These are phyloP conservation scores for Cyberlindnera japonica DNA, from an alignment of 805 yeast genomes.

Conservation along the genomic window DNA sequence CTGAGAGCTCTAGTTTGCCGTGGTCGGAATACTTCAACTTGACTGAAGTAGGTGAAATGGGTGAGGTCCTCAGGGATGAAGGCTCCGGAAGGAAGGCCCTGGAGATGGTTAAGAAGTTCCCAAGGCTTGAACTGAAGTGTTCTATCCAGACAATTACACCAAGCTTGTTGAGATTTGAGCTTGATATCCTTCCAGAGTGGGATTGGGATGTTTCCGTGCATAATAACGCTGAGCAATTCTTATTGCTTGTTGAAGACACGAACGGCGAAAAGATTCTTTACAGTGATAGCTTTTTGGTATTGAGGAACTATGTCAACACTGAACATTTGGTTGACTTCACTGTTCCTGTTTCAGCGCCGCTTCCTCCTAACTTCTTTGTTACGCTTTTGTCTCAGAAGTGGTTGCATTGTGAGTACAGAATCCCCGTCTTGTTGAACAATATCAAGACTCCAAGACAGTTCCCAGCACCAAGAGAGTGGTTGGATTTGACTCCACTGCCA, in stretches of 20 bases:
- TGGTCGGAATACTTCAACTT: slow-evolving; percentile 75
- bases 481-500: slow-evolving; percentile 49
- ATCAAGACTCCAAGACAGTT: slow-evolving; percentile 59
- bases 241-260: slow-evolving; percentile 74
- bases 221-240: slow-evolving; percentile 61
- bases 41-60: slow-evolving; percentile 66
- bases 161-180: slow-evolving; percentile 57
- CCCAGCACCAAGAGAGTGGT: slow-evolving; percentile 56
- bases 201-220: slow-evolving; percentile 69
- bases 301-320: slow-evolving; percentile 44
- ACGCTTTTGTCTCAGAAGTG: slow-evolving; percentile 76
- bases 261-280: slow-evolving; percentile 75
- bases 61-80: slow-evolving; percentile 74
- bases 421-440: slow-evolving; percentile 54
- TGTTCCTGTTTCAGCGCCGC: slow-evolving; percentile 48
- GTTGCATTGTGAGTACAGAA: slow-evolving; percentile 68
- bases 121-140: slow-evolving; percentile 56
- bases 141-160: slow-evolving; percentile 76
- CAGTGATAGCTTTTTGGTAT: slow-evolving; percentile 50
- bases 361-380: slow-evolving; percentile 74
- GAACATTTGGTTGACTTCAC: slow-evolving; percentile 63
- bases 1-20: slow-evolving; percentile 79
- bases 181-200: slow-evolving; percentile 72
- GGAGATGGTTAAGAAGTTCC: slow-evolving; percentile 67
- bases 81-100: slow-evolving; percentile 57